These are phyloP conservation scores for Scenedesmus sp. DNA, from an alignment of 163 green algal genomes.

Conservation along the genomic window DNA sequence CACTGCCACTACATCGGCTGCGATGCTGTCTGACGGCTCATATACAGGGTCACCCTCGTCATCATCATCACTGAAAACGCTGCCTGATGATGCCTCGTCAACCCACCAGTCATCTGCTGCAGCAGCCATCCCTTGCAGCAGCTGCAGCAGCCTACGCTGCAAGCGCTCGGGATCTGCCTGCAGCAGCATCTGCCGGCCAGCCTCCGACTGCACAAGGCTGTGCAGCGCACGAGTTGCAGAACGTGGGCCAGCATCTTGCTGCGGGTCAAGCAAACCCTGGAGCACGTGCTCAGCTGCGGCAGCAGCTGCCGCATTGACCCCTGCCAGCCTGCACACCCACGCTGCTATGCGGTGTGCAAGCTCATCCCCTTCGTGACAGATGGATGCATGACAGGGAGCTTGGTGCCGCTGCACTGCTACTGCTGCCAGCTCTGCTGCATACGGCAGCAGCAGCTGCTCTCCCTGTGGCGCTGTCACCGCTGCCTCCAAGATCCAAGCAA, in stretches of 20 bases:
- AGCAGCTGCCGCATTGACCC: not conserved
- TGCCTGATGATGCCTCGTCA: not conserved
- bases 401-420: not conserved
- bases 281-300: not conserved
- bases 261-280: not conserved
- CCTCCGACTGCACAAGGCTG: not conserved
- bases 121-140: not conserved
- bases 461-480: not conserved
- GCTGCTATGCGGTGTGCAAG: not conserved
- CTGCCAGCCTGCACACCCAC: not conserved
- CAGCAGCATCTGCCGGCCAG: not conserved
- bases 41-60: no score
- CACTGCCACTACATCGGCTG: no score
- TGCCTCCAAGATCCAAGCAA: not conserved
- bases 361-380: not conserved
- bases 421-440: not conserved
- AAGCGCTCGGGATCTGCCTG: not conserved
- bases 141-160: not conserved
- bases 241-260: no score
- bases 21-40: no score
- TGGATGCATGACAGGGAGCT: not conserved
- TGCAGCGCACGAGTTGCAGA: not conserved
- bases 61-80: not conserved
- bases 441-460: not conserved
- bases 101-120: not conserved